Base-by-base conservation (phyloP, 2,329 filamentous ascomycete species). In the Cucurbitaria berberidis region DNA sequence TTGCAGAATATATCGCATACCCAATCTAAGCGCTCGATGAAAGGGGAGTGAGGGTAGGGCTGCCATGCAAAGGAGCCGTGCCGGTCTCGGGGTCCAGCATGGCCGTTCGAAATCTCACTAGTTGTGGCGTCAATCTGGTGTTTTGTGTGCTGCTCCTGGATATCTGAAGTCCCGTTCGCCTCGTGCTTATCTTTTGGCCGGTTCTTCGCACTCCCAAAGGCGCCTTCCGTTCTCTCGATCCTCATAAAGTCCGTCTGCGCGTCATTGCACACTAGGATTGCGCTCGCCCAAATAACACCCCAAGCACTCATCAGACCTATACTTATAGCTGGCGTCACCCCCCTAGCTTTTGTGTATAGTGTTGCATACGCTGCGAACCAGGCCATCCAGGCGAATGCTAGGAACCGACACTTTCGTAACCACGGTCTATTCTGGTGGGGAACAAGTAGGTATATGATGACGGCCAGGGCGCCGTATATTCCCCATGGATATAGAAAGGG, bases 21-120 rank as follows among this genome's bases (percentile, higher is more conserved):
- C 84, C 85, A 88, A 51, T 85, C 80, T 16, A 86, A 60, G 15
- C 84, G 81, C 57, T 85, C 81, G 19, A 72, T 63, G 34, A 85
- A 78, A 2, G 77, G 70, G 3, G 60, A 55, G 4, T 62, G 34
- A 0, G 84, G 82, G 59, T 82, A 85, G 2, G 77, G 60, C 57
- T 86, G 82, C 84, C 84, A 86, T 57, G 73, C 70, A 26, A 82
- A 78, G 21, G 66, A 67, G 36, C 70, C 74, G 29, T 65, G 69
- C 13, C 71, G 67, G 43, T 71, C 51, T 29, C 54, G 56, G 5
- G 70, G 70, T 3, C 73, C 67, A 11, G 63, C 57, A 36, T 52
- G 49, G 11, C 67, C 59, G 43, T 64, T 39, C 15, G 49, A 46
- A 26, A 55, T 50, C 4, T 48, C 50, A 10, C 56, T 59, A 36